Conservation (phyloP, 257 asterid species). For the Rehmannia glutinosa region DNA sequence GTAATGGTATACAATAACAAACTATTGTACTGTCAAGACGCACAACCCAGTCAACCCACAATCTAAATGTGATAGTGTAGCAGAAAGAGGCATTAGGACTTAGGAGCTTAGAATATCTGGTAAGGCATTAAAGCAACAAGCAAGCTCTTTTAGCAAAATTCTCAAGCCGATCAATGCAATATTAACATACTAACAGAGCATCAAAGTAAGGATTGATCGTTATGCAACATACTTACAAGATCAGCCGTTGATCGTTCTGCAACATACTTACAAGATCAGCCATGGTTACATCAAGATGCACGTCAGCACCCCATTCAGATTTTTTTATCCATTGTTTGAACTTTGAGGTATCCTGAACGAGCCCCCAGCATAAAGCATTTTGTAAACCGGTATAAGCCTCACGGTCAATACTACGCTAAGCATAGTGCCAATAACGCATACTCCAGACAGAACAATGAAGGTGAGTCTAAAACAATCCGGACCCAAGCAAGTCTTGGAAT, state of each 20-base stretch:
- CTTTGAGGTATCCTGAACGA: constrained; percentile 50
- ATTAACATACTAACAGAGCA: too few species aligned
- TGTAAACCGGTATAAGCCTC: constrained; percentile 62
- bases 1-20: too few species aligned
- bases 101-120: too few species aligned
- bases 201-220: too few species aligned
- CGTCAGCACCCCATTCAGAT: neutral
- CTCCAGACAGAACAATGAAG: constrained; percentile 58
- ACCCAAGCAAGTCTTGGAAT: constrained; percentile 49
- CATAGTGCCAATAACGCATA: constrained; percentile 39
- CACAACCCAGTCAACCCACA: too few species aligned
- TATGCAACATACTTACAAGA: too few species aligned
- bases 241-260: too few species aligned
- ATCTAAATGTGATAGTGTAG: too few species aligned
- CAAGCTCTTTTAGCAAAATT: neutral
- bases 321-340: constrained; percentile 24
- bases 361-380: constrained; percentile 68
- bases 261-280: constrained; percentile 9
- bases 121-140: too few species aligned
- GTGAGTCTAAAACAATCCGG: constrained; percentile 57
- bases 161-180: neutral
- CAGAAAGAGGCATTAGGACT: too few species aligned
- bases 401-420: constrained; percentile 48
- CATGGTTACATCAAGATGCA: neutral
- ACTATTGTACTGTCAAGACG: too few species aligned